phyloP scores from a whole-genome alignment of 768 basidiomycete genomes.

The Harrya chromipes region DNA sequence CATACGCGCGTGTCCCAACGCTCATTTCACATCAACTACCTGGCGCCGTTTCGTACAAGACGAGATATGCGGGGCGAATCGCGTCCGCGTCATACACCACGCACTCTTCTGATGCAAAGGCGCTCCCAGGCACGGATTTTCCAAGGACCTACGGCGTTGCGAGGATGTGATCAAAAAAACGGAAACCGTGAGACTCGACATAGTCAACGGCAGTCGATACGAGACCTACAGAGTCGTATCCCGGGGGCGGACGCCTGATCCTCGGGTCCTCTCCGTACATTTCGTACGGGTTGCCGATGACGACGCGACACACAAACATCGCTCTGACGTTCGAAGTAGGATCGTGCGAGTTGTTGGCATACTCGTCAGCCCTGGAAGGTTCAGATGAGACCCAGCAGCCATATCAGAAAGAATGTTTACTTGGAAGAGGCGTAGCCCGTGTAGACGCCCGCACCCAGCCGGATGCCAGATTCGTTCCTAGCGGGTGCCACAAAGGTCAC shows the following conservation, averaged over 20 bases:
- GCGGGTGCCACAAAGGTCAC: neutral
- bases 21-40: too few species aligned
- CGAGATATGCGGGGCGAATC: conserved; percentile 24
- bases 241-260: conserved; percentile 14
- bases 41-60: conserved; percentile 15
- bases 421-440: conserved; percentile 22
- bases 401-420: conserved; percentile 4
- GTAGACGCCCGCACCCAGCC: conserved; percentile 27
- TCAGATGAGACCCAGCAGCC: neutral
- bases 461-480: conserved; percentile 17
- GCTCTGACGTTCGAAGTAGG: conserved; percentile 10
- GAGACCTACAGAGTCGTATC: conserved; percentile 21
- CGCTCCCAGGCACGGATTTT: conserved; percentile 6
- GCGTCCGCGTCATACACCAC: conserved; percentile 27
- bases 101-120: conserved; percentile 21
- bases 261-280: conserved; percentile 7
- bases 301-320: conserved; percentile 24
- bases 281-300: conserved; percentile 13
- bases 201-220: neutral
- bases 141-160: conserved; percentile 10
- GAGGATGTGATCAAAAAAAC: too few species aligned
- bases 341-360: conserved; percentile 12
- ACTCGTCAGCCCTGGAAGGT: conserved; percentile 17
- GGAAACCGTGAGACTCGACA: neutral
- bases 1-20: too few species aligned